Evolutionary conservation across 192 early-diverging fungal genomes (phyloP), one percentile per base, ranked within the genome.

Genomic region (Allomyces macrogynus): DNA sequence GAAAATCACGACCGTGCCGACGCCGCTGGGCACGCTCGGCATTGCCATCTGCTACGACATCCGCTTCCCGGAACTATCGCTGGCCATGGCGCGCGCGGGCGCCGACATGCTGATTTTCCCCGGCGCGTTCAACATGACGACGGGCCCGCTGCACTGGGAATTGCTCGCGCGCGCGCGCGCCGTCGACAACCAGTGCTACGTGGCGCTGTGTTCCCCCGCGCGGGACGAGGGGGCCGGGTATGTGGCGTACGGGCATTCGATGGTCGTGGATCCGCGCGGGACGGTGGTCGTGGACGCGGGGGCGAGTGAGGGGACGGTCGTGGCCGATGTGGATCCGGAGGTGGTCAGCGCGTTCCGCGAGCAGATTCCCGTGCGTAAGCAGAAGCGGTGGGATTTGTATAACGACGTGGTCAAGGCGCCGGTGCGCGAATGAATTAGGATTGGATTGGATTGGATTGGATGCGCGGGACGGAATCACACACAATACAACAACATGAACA

Each of bases 31-130:
- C 26, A 84, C 80, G 65, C 80, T 99, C 66, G 93, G 93, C 20
- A 72, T 96, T 12, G 95, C 85, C 3, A 96, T 99, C 44, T 99
- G 95, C 72, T 99, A 99, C 73, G 95, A 99, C 66, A 88, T 99
- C 14, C 74, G 91, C 64, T 99, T 99, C 72, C 95, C 95, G 10
- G 95, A 99, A 67, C 75, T 93, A 68, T 92, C 95, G 16, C 16
- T n/a, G 0, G 5, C 65, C 32, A 8, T 26, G 27, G 8, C 25
- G 18, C 9, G 23, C 61, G 24, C 43, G 63, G 82, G 90, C 0
- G 92, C 90, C 67, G 71, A 94, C 23, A 86, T 82, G n/a, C 94
- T 99, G 95, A 82, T 99, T 32, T 99, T 95, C 68, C 95, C 93
- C 5, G 95, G 91, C 1, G 93, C 92, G 0, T 97, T 97, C 74